These are phyloP conservation scores for Vachellia collinsii DNA, from an alignment of 306 rosid species.

Conservation along the genomic window DNA sequence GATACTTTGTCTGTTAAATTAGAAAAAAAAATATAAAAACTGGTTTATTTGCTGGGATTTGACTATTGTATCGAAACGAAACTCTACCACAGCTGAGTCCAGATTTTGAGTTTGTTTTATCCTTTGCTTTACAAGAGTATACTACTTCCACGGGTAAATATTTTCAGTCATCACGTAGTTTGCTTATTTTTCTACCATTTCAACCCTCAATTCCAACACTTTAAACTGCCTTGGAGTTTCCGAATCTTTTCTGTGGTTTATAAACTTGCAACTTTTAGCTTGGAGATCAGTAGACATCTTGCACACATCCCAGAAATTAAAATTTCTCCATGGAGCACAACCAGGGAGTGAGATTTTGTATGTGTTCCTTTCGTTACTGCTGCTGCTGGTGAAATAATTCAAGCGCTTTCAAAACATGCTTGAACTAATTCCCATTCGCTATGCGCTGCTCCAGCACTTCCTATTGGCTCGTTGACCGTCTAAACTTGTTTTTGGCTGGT, in stretches of 20 bases:
- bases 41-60: background rate
- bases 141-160: background rate
- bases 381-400: background rate
- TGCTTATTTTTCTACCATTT: background rate
- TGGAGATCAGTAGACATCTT: background rate
- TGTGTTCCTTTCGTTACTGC: background rate
- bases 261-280: no score
- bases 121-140: background rate
- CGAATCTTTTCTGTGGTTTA: background rate
- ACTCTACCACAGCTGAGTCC: background rate
- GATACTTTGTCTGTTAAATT: background rate
- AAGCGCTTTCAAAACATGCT: background rate
- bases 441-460: background rate
- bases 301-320: background rate
- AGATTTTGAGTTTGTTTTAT: background rate
- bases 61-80: background rate
- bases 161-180: background rate
- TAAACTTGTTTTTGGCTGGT: background rate
- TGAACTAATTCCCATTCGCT: background rate
- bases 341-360: background rate
- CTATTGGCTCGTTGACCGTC: background rate
- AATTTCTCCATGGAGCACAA: background rate
- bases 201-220: background rate
- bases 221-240: background rate
- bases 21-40: background rate